Evolutionary conservation across 306 rosid genomes (phyloP).

Genomic region (Oxytropis ochrocephala): DNA sequence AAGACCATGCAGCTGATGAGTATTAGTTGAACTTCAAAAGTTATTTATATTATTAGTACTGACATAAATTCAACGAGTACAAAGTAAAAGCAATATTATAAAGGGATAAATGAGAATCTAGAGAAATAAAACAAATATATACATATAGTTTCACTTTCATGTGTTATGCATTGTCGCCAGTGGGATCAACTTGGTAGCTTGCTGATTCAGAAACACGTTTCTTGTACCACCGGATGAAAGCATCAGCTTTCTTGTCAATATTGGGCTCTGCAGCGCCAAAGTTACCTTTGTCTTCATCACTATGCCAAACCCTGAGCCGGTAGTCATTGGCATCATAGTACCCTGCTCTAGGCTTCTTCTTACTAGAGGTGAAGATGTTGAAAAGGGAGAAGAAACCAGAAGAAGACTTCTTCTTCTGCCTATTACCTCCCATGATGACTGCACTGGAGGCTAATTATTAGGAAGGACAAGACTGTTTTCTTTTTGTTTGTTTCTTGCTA

Average conservation of each 20-base stretch:
- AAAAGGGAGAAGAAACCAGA: slow-evolving; percentile 46
- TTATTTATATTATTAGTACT: neutral
- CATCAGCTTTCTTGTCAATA: slow-evolving; percentile 51
- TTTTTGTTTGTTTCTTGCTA: neutral
- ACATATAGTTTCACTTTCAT: neutral
- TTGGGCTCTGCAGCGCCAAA: slow-evolving; percentile 51
- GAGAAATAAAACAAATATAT: neutral
- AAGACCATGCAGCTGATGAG: neutral
- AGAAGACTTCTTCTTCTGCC: slow-evolving; percentile 43
- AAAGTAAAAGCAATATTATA: slow-evolving; percentile 5
- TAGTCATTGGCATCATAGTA: slow-evolving; percentile 16
- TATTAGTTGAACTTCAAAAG: neutral
- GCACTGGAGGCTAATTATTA: too few relatives aligned
- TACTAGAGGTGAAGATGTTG: slow-evolving; percentile 30
- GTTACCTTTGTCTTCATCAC: slow-evolving; percentile 50
- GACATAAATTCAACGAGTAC: neutral
- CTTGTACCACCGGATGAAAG: slow-evolving; percentile 35
- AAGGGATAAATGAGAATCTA: neutral
- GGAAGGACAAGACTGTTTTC: too few relatives aligned
- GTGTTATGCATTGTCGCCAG: neutral
- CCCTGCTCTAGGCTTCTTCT: slow-evolving; percentile 19
- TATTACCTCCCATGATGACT: slow-evolving; percentile 40
- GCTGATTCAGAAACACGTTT: slow-evolving; percentile 38
- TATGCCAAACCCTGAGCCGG: slow-evolving; percentile 38
- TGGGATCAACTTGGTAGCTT: slow-evolving; percentile 21